phyloP scores from a whole-genome alignment of 1,284 basidiomycete genomes.

The Tylopilus sp. region DNA sequence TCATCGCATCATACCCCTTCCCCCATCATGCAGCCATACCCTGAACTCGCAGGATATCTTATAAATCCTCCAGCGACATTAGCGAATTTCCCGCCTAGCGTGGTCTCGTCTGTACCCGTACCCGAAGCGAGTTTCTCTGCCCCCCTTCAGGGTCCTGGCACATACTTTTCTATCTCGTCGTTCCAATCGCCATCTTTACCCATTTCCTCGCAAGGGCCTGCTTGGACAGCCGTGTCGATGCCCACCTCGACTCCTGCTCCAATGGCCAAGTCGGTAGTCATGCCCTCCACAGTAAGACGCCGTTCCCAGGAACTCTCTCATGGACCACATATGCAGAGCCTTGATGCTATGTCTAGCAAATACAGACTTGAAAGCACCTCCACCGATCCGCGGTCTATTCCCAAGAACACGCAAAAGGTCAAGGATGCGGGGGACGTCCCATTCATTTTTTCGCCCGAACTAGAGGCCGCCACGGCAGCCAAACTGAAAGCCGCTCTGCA shows the following conservation, averaged over 20 bases:
- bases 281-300: conserved; percentile 18
- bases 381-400: conserved; percentile 23
- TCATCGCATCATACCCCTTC: conserved; percentile 34
- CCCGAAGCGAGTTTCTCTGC: conserved; percentile 26
- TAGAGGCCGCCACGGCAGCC: conserved; percentile 41
- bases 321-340: conserved; percentile 32
- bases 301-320: conserved; percentile 37
- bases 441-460: conserved; percentile 42
- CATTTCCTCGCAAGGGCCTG: conserved; percentile 27
- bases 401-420: conserved; percentile 32
- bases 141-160: conserved; percentile 23
- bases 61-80: conserved; percentile 24
- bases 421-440: conserved; percentile 44
- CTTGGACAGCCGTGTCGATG: conserved; percentile 24
- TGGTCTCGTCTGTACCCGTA: conserved; percentile 25
- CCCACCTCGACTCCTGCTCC: background rate
- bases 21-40: conserved; percentile 35
- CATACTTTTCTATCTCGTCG: conserved; percentile 29
- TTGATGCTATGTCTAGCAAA: conserved; percentile 37
- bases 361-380: conserved; percentile 32
- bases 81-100: conserved; percentile 23
- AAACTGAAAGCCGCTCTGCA: conserved; percentile 39
- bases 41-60: conserved; percentile 33
- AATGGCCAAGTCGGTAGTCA: conserved; percentile 18
- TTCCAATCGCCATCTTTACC: conserved; percentile 28